These are phyloP conservation scores for Russula brevipes DNA, from an alignment of 768 basidiomycete genomes.

Conservation along the genomic window DNA sequence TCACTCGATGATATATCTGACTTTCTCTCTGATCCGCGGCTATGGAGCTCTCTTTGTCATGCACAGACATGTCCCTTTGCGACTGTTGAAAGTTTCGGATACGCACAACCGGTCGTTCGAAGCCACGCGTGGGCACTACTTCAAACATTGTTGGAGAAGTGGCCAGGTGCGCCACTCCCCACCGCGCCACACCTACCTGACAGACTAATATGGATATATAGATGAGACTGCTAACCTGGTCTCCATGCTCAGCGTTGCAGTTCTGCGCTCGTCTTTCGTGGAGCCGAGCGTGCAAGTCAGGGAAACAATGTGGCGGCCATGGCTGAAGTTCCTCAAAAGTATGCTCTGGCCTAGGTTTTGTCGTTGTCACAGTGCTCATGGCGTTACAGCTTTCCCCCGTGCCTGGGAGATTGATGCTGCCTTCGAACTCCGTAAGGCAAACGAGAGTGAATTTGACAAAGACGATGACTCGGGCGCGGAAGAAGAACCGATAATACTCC, in stretches of 20 bases:
- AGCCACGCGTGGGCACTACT: constrained; percentile 63
- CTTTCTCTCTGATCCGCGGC: constrained; percentile 44
- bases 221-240: constrained; percentile 34
- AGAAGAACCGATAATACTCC: constrained; percentile 33
- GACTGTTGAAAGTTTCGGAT: constrained; percentile 49
- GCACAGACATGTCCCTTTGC: constrained; percentile 40
- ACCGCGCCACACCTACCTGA: neutral
- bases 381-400: constrained; percentile 49
- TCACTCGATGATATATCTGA: constrained; percentile 33
- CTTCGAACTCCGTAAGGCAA: constrained; percentile 29
- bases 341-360: constrained; percentile 25
- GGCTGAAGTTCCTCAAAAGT: constrained; percentile 73
- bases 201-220: constrained; percentile 11
- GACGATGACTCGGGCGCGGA: constrained; percentile 33
- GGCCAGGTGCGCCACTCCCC: constrained; percentile 38
- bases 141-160: constrained; percentile 39
- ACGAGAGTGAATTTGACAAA: constrained; percentile 35
- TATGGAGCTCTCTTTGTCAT: constrained; percentile 58
- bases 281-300: constrained; percentile 72
- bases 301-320: constrained; percentile 59
- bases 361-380: neutral
- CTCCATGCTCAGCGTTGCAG: constrained; percentile 47
- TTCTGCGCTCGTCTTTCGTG: constrained; percentile 63
- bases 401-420: constrained; percentile 54
- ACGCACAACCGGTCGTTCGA: constrained; percentile 64